A percentile compares a stretch with the other conserved stretches of the same genome.
Evolutionary conservation across 1,139 yeast genomes (phyloP).

Genomic region (Yamadazyma friedrichii): DNA sequence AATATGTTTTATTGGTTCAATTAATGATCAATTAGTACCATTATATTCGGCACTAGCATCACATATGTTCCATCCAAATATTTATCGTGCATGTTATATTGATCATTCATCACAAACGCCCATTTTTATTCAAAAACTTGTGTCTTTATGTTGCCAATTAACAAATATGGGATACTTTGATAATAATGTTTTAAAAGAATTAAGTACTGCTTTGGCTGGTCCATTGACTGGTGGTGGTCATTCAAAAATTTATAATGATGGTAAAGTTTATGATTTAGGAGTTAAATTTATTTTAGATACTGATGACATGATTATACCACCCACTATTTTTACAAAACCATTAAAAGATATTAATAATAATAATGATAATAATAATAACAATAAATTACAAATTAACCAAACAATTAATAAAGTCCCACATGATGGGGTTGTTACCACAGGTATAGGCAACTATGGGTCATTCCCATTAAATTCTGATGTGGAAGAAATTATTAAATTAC

Average conservation of each 20-base stretch:
- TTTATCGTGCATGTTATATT: conserved; percentile 84
- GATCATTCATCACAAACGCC: conserved; percentile 61
- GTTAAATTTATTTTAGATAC: conserved; percentile 75
- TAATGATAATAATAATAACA: not conserved
- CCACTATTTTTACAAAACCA: conserved; percentile 13
- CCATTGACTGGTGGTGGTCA: conserved; percentile 95
- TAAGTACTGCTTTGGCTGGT: conserved; percentile 82
- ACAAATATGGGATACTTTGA: conserved; percentile 69
- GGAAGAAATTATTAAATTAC: conserved; percentile 22
- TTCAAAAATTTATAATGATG: conserved; percentile 83
- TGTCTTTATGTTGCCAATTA: conserved; percentile 48
- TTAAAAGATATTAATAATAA: not conserved
- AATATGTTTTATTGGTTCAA: conserved; percentile 77
- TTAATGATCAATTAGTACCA: conserved; percentile 42
- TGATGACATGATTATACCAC: conserved; percentile 51
- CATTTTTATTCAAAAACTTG: conserved; percentile 43
- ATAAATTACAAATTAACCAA: not conserved
- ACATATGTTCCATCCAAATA: conserved; percentile 84
- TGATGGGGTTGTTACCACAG: conserved; percentile 20
- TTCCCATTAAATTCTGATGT: conserved; percentile 8
- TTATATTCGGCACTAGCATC: conserved; percentile 83
- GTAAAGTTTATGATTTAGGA: conserved; percentile 80
- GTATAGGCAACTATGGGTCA: conserved; percentile 21
- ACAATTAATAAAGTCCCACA: conserved; percentile 5
- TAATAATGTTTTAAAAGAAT: conserved; percentile 76